Conservation (phyloP, 805 yeast species). For the Starmera pachycereana region DNA sequence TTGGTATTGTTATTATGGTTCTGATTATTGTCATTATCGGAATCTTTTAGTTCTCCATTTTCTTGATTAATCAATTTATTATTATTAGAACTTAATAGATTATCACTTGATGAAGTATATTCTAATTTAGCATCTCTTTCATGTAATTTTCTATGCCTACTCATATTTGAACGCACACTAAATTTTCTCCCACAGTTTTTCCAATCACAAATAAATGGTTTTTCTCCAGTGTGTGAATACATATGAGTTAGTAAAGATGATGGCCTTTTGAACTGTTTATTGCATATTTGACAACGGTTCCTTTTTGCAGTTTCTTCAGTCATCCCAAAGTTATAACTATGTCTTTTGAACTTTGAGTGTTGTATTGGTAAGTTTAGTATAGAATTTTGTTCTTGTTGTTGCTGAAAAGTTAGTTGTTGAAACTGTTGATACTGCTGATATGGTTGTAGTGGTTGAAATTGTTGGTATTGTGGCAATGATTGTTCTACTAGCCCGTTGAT, state of each 20-base stretch:
- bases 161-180: conserved; percentile 72
- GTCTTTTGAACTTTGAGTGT: conserved; percentile 3
- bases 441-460: neutral
- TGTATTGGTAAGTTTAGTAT: neutral
- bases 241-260: conserved; percentile 73
- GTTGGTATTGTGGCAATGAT: neutral
- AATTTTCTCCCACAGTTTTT: conserved; percentile 57
- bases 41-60: too few relatives aligned
- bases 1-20: too few relatives aligned
- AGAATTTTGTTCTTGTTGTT: conserved; percentile 6
- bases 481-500: too few relatives aligned
- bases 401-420: conserved; percentile 4
- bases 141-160: conserved; percentile 69
- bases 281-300: conserved; percentile 46
- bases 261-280: conserved; percentile 73
- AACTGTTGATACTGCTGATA: conserved; percentile 3
- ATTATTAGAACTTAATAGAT: too few relatives aligned
- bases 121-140: conserved; percentile 17
- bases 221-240: conserved; percentile 76
- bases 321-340: conserved; percentile 20
- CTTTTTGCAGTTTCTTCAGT: conserved; percentile 33
- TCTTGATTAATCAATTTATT: too few relatives aligned
- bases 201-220: conserved; percentile 59
- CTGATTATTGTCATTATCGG: too few relatives aligned
- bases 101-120: neutral